Conservation (phyloP, 1,284 basidiomycete species). For the Moesziomyces aphidis region DNA sequence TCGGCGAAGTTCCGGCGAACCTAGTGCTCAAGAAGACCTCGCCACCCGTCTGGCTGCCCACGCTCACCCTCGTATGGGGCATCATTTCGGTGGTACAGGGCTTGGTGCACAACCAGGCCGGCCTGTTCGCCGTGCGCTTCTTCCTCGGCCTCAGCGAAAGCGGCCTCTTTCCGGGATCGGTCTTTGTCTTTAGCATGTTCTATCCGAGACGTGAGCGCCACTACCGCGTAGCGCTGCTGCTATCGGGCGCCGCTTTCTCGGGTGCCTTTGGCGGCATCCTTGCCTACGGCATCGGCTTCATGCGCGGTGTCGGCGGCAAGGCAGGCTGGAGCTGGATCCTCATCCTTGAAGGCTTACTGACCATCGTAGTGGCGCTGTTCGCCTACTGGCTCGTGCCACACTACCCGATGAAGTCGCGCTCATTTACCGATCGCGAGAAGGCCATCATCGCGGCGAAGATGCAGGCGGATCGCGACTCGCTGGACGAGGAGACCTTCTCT, state of each 20-base stretch:
- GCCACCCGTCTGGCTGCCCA: slow-evolving; percentile 75
- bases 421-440: slow-evolving; percentile 73
- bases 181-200: slow-evolving; percentile 76
- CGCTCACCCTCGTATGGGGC: slow-evolving; percentile 74
- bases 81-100: slow-evolving; percentile 75
- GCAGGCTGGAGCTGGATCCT: slow-evolving; percentile 72
- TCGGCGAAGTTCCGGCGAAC: slow-evolving; percentile 54
- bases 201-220: slow-evolving; percentile 74
- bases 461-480: slow-evolving; percentile 73
- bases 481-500: slow-evolving; percentile 67
- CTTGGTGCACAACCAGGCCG: slow-evolving; percentile 72
- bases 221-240: slow-evolving; percentile 75
- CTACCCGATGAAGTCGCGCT: slow-evolving; percentile 73
- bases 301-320: slow-evolving; percentile 74
- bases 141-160: slow-evolving; percentile 67
- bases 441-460: slow-evolving; percentile 71
- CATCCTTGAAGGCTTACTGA: slow-evolving; percentile 75
- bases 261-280: slow-evolving; percentile 68
- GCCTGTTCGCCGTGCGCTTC: slow-evolving; percentile 74
- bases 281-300: slow-evolving; percentile 74
- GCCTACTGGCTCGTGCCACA: slow-evolving; percentile 75
- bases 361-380: slow-evolving; percentile 71
- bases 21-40: slow-evolving; percentile 72
- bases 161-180: slow-evolving; percentile 73
- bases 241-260: slow-evolving; percentile 43